Conservation (phyloP, 2,329 filamentous ascomycete species). For the Shiraia sp. region DNA sequence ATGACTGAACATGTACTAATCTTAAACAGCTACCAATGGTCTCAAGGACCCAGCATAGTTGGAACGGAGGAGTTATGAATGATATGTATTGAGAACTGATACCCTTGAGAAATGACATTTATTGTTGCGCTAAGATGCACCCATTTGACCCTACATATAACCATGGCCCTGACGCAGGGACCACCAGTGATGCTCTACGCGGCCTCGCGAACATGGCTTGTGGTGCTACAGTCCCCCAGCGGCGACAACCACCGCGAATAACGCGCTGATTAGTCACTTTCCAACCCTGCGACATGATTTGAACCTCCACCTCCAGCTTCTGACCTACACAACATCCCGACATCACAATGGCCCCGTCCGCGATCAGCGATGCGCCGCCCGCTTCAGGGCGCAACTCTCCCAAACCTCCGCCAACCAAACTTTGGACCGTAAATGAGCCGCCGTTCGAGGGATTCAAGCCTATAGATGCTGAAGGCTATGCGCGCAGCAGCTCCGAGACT, state of each 20-base stretch:
- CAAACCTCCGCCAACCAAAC: conserved; percentile 57
- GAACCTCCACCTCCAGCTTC: conserved; percentile 13
- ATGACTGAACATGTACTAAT: background rate
- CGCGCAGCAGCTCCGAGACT: conserved; percentile 63
- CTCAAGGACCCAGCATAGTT: conserved; percentile 73
- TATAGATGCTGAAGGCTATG: conserved; percentile 69
- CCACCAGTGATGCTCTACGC: no score
- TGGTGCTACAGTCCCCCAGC: no score
- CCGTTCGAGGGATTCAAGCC: conserved; percentile 64
- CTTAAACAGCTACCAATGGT: conserved; percentile 77
- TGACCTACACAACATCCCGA: conserved; percentile 7
- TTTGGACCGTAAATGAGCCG: conserved; percentile 60
- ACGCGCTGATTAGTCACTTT: conserved; percentile 23
- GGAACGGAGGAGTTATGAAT: no score
- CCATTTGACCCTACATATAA: no score
- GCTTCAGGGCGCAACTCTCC: conserved; percentile 53
- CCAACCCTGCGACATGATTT: conserved; percentile 31
- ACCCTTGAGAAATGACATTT: no score
- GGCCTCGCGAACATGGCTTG: conserved; percentile 23
- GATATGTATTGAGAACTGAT: no score
- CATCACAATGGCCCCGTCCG: conserved; percentile 42
- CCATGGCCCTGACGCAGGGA: no score
- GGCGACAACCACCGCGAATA: conserved; percentile 15
- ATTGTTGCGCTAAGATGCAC: no score
- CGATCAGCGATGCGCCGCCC: conserved; percentile 44